Evolutionary conservation across 345 rosid genomes (phyloP), one percentile per base, ranked within the genome.

Genomic region (Citropsis articulata): DNA sequence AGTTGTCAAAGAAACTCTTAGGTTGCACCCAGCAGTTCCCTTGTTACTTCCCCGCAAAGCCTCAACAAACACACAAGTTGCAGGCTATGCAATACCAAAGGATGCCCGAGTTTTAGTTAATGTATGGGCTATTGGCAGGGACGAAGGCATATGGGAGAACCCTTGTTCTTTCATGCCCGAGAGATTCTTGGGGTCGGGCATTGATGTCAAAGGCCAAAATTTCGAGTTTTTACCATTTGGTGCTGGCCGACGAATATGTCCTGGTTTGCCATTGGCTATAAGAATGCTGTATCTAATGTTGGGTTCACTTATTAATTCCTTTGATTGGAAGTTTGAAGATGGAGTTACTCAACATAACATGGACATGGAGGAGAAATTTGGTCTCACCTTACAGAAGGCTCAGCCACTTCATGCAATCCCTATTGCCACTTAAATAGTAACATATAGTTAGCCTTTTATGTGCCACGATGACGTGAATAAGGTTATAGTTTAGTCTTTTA

Each of bases 71-170:
- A 85, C 78, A 2, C 69, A 85, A 27, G 56, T 88, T 2, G 45
- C 69, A 16, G 85, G 87, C 18, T 85, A 77, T 35, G 85, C 62
- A 4, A 42, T 88, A 35, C 88, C 91, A 2, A 64, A 84, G 71
- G 89, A 28, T 8, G 84, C 89, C 14, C 88, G 84, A 45, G 68
- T 90, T 10, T 33, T 87, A 0, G 88, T 90, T 5, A 90, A 89
- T 30, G 87, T 42, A 1, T 87, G 90, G 91, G 87, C 89, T 4
- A 87, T 88, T 3, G 88, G 89, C 13, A 83, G 88, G 71, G 90
- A 89, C 21, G 79, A 84, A 8, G 76, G 69, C 63, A 53, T 28
- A n/a, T 89, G 89, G 88, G 85, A 76, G 66, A 72, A 76, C 36
- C 81, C 89, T 0, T 27, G 69, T 56, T 59, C 30, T 1, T 87